A percentile compares a stretch with the other conserved stretches of the same genome.
Conservation (phyloP, 257 asterid genomes). For the Capsicum baccatum region DNA sequence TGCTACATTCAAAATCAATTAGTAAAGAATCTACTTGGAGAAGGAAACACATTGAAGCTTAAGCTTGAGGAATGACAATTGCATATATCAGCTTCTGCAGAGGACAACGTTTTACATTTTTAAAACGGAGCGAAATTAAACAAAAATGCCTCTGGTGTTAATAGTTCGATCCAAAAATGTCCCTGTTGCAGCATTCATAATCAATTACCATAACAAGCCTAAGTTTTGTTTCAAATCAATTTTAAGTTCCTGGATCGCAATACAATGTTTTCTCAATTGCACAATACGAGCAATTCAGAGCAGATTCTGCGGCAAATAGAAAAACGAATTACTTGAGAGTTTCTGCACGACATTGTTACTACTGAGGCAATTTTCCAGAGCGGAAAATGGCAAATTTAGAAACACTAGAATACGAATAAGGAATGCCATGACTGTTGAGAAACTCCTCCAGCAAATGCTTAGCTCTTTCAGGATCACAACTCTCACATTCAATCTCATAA, state of each 20-base stretch:
- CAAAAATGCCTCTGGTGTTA: too few species aligned
- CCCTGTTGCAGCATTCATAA: too few species aligned
- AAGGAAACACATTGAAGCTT: not conserved
- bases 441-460: constrained; percentile 62
- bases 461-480: constrained; percentile 70
- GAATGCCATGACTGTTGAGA: constrained; percentile 60
- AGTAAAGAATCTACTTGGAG: not conserved
- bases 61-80: not conserved
- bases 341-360: constrained; percentile 18
- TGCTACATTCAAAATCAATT: not conserved
- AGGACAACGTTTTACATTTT: not conserved
- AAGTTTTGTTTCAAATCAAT: too few species aligned
- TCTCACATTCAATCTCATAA: constrained; percentile 89
- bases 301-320: not conserved
- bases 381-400: constrained; percentile 77
- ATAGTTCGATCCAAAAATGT: too few species aligned
- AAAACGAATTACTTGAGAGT: too few species aligned
- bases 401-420: constrained; percentile 57
- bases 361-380: constrained; percentile 63
- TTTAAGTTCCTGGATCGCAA: not conserved
- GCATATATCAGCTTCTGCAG: not conserved
- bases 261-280: not conserved
- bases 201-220: too few species aligned
- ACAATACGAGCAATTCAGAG: not conserved
- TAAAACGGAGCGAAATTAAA: too few species aligned